Evolutionary conservation across 1,284 basidiomycete species (phyloP).

Genomic region (Ganoderma lingzhi): DNA sequence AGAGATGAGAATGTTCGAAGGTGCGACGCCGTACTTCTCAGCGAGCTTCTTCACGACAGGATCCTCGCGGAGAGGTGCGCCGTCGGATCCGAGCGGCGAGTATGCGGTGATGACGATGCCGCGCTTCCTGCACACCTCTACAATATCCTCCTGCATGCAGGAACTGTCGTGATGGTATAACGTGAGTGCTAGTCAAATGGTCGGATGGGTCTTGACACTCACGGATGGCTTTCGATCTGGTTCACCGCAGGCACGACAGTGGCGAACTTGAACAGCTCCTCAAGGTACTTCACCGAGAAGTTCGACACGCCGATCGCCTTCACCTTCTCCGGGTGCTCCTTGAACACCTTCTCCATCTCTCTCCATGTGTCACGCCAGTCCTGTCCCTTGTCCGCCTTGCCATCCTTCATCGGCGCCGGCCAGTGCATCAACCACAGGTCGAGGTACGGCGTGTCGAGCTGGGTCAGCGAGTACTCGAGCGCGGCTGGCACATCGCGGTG

Average conservation of each 20-base stretch:
- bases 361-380: conserved; percentile 85
- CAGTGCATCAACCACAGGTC: conserved; percentile 89
- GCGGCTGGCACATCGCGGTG: conserved; percentile 70
- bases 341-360: conserved; percentile 75
- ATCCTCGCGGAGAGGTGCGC: conserved; percentile 73
- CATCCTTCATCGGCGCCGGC: conserved; percentile 69
- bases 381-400: conserved; percentile 57
- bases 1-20: conserved; percentile 69
- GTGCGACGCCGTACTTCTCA: conserved; percentile 57
- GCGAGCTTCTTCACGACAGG: conserved; percentile 63
- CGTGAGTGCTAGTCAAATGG: neutral
- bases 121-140: conserved; percentile 65
- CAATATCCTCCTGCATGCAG: conserved; percentile 69
- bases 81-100: conserved; percentile 81
- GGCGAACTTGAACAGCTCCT: conserved; percentile 64
- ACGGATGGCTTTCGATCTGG: conserved; percentile 84
- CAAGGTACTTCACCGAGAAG: conserved; percentile 68
- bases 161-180: conserved; percentile 48
- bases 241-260: conserved; percentile 82
- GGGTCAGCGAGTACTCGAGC: conserved; percentile 74
- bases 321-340: conserved; percentile 70
- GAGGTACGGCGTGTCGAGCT: conserved; percentile 78
- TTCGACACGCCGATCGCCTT: conserved; percentile 83
- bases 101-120: conserved; percentile 79
- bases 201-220: conserved; percentile 36